These are phyloP conservation scores for Neurospora sp. DNA, from an alignment of 495 filamentous ascomycete species.

Conservation along the genomic window DNA sequence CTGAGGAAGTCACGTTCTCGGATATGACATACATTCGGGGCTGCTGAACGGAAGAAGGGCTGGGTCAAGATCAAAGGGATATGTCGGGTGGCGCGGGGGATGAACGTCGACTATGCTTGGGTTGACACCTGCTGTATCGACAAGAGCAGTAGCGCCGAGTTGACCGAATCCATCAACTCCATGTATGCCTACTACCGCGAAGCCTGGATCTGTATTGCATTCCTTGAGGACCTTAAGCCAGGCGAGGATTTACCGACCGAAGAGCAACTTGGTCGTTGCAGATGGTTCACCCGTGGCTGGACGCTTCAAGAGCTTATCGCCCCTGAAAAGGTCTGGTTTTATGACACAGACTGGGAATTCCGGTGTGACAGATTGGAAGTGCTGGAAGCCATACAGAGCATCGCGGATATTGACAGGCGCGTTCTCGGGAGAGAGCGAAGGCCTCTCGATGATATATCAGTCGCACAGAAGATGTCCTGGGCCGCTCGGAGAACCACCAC, in stretches of 20 bases:
- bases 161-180: slow-evolving; percentile 28
- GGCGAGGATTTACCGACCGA: neutral
- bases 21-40: slow-evolving; percentile 3
- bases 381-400: neutral
- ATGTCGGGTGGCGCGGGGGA: slow-evolving; percentile 3
- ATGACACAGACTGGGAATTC: neutral
- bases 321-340: neutral
- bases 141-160: slow-evolving; percentile 28
- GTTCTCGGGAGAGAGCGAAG: neutral
- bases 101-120: slow-evolving; percentile 11
- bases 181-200: slow-evolving; percentile 16
- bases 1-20: slow-evolving; percentile 8
- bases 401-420: neutral
- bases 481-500: slow-evolving; percentile 8
- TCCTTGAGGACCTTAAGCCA: neutral
- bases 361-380: neutral
- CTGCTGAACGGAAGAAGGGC: slow-evolving; percentile 10
- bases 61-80: slow-evolving; percentile 13
- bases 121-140: slow-evolving; percentile 25
- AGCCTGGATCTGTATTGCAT: slow-evolving; percentile 1
- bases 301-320: slow-evolving; percentile 7
- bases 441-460: neutral
- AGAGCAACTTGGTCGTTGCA: neutral
- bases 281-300: slow-evolving; percentile 7
- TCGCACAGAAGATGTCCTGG: slow-evolving; percentile 15